These are phyloP conservation scores for Polyplosphaeria fusca DNA, from an alignment of 495 filamentous ascomycete species.

Conservation along the genomic window DNA sequence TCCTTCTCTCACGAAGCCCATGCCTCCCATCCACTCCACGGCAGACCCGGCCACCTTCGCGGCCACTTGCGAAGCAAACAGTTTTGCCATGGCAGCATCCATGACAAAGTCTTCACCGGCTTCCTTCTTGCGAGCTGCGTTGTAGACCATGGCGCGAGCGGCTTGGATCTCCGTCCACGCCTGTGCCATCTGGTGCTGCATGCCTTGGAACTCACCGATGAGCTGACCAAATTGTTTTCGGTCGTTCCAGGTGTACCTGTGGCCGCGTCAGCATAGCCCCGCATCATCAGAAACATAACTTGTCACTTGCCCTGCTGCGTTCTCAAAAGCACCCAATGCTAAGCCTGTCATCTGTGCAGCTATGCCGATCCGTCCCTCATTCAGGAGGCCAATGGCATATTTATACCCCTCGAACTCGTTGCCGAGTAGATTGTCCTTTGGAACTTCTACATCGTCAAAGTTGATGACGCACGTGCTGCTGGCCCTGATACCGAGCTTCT, in stretches of 20 bases:
- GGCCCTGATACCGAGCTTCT: conserved; percentile 95
- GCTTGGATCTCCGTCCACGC: conserved; percentile 90
- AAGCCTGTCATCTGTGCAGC: conserved; percentile 98
- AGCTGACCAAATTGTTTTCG: conserved; percentile 92
- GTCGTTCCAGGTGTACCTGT: conserved; percentile 89
- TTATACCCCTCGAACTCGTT: conserved; percentile 92
- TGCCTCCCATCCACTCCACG: conserved; percentile 98
- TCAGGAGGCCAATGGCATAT: conserved; percentile 92
- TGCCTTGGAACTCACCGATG: conserved; percentile 94
- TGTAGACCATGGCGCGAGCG: conserved; percentile 89
- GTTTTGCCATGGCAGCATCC: conserved; percentile 98
- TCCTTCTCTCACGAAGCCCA: conserved; percentile 94
- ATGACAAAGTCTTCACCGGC: conserved; percentile 89
- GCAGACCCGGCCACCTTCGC: conserved; percentile 80
- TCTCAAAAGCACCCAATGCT: conserved; percentile 91
- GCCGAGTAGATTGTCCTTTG: conserved; percentile 80
- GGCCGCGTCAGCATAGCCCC: conserved; percentile 2
- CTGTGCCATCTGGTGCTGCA: conserved; percentile 98
- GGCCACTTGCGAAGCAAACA: conserved; percentile 91
- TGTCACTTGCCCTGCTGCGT: conserved; percentile 70
- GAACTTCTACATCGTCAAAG: conserved; percentile 95
- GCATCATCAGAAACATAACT: neutral
- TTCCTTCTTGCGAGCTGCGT: conserved; percentile 97
- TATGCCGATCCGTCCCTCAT: conserved; percentile 97
- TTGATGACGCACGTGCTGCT: conserved; percentile 95